These are phyloP conservation scores for Sclerotiophoma versabilis DNA, from an alignment of 2,329 filamentous ascomycete species.

Conservation along the genomic window DNA sequence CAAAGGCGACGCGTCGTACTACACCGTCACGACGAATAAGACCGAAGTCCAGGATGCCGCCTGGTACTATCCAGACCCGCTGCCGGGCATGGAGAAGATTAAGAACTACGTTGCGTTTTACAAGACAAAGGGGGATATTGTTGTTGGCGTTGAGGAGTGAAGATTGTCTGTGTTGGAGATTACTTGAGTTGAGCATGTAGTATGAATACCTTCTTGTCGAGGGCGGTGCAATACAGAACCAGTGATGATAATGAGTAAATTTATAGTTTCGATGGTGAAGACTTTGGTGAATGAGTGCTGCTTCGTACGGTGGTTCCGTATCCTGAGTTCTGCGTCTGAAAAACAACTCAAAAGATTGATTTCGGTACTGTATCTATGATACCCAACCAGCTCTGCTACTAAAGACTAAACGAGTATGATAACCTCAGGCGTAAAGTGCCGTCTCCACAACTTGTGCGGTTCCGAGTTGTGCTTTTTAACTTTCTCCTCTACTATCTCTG, in stretches of 20 bases:
- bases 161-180: not conserved
- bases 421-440: not conserved
- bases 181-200: too few species aligned
- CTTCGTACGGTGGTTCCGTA: too few species aligned
- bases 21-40: slow-evolving; percentile 60
- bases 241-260: not conserved
- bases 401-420: not conserved
- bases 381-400: too few species aligned
- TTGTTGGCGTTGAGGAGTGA: slow-evolving; percentile 24
- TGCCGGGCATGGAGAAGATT: slow-evolving; percentile 59
- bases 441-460: not conserved
- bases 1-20: slow-evolving; percentile 66
- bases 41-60: slow-evolving; percentile 61
- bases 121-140: slow-evolving; percentile 47
- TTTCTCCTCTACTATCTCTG: too few species aligned
- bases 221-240: too few species aligned
- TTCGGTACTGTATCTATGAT: too few species aligned
- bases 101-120: slow-evolving; percentile 66
- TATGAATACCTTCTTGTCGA: too few species aligned
- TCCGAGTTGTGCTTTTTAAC: too few species aligned
- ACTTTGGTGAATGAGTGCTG: too few species aligned
- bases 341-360: too few species aligned
- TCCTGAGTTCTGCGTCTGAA: too few species aligned
- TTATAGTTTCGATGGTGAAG: too few species aligned
- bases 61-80: slow-evolving; percentile 65